Conservation (phyloP, 306 rosid genomes). For the Nissolia schottii region DNA sequence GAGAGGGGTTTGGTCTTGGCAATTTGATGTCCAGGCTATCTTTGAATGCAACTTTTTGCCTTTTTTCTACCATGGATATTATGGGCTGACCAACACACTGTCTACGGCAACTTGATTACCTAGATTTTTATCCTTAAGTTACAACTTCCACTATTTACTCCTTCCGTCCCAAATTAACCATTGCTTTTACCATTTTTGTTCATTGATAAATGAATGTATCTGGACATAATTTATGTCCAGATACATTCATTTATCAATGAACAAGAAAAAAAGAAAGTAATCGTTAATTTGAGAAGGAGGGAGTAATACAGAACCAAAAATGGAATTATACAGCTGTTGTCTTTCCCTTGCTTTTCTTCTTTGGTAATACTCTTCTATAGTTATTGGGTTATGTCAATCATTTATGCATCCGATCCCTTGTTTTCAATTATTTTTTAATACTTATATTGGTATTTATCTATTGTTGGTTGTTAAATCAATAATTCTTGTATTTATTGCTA, state of each 20-base stretch:
- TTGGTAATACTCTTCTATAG: background rate
- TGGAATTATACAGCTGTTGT: slow-evolving; percentile 2
- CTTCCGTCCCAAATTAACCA: too few species aligned
- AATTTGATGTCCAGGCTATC: background rate
- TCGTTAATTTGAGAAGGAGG: too few species aligned
- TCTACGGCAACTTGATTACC: too few species aligned
- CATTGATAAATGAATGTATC: too few species aligned
- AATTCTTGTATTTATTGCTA: background rate
- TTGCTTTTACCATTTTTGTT: too few species aligned
- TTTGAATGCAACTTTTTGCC: background rate
- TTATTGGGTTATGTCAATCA: background rate
- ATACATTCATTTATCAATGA: too few species aligned
- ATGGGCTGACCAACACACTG: too few species aligned
- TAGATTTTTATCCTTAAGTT: too few species aligned
- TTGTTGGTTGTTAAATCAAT: background rate
- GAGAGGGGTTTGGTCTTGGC: background rate
- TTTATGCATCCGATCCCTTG: background rate
- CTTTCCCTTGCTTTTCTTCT: background rate
- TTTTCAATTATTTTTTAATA: background rate
- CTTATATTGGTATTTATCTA: background rate
- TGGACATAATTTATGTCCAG: too few species aligned
- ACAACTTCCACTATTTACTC: background rate
- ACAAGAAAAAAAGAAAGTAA: too few species aligned
- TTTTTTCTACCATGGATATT: too few species aligned
- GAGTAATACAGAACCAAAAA: background rate